These are phyloP conservation scores for Epichloe brachyelytri DNA, from an alignment of 2,329 filamentous ascomycete species.

Conservation along the genomic window DNA sequence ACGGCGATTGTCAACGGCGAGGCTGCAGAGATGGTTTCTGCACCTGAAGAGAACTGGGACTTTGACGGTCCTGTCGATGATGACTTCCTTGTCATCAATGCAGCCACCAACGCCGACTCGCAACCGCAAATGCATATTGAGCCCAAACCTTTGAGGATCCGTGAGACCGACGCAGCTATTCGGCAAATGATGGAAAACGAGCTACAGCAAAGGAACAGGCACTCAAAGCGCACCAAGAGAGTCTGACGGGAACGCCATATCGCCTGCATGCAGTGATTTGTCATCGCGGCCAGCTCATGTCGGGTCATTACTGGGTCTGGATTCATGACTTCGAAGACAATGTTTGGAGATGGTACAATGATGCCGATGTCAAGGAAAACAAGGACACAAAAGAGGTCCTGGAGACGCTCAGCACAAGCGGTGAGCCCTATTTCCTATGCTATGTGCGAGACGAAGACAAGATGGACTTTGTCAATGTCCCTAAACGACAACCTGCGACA, in stretches of 20 bases:
- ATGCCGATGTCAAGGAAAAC: conserved; percentile 61
- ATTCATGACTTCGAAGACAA: conserved; percentile 76
- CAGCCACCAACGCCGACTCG: conserved; percentile 3
- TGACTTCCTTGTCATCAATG: conserved; percentile 19
- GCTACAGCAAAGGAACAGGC: conserved; percentile 16
- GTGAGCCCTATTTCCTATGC: conserved; percentile 73
- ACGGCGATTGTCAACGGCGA: not conserved
- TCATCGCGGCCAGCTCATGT: conserved; percentile 59
- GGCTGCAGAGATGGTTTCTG: not conserved
- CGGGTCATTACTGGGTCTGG: conserved; percentile 95
- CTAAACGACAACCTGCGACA: conserved; percentile 22
- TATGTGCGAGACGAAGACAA: conserved; percentile 62
- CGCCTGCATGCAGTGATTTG: conserved; percentile 86
- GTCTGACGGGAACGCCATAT: conserved; percentile 57
- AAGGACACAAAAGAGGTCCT: conserved; percentile 58
- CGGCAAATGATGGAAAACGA: conserved; percentile 35
- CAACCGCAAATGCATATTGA: not conserved
- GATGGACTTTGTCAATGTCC: conserved; percentile 36
- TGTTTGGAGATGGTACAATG: conserved; percentile 91
- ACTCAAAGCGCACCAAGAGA: conserved; percentile 23
- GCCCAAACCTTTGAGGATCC: conserved; percentile 10
- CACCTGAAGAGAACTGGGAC: conserved; percentile 20
- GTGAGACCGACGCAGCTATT: conserved; percentile 16
- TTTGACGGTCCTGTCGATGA: conserved; percentile 27
- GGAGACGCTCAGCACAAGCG: conserved; percentile 48